A percentile compares a stretch with the other conserved stretches of the same genome.
These are phyloP conservation scores for Cladosporium colombiae DNA, from an alignment of 2,329 filamentous ascomycete species.

Conservation along the genomic window DNA sequence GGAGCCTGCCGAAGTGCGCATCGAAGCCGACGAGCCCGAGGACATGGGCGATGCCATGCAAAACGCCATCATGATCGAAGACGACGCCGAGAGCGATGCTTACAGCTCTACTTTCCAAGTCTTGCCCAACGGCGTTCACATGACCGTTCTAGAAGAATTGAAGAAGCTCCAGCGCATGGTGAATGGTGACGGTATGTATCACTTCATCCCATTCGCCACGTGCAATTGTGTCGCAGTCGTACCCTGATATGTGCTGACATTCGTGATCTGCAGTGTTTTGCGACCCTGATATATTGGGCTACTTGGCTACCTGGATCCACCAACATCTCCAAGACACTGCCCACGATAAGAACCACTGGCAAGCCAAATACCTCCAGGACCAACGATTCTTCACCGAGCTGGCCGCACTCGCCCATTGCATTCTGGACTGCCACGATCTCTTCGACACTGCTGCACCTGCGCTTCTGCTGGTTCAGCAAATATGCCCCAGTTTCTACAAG, in stretches of 20 bases:
- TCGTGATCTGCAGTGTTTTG: slow-evolving; percentile 12
- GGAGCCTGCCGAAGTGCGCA: slow-evolving; percentile 30
- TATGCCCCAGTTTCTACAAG: slow-evolving; percentile 21
- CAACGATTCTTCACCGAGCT: slow-evolving; percentile 27
- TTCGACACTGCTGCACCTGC: background rate
- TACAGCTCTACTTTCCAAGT: slow-evolving; percentile 25
- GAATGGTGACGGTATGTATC: background rate
- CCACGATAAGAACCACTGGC: slow-evolving; percentile 24
- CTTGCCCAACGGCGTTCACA: background rate
- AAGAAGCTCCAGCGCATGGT: slow-evolving; percentile 20
- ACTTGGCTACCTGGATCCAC: slow-evolving; percentile 24
- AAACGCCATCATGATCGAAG: slow-evolving; percentile 42
- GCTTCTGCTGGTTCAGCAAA: background rate
- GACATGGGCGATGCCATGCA: slow-evolving; percentile 42
- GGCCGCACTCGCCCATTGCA: slow-evolving; percentile 27
- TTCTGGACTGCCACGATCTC: slow-evolving; percentile 29
- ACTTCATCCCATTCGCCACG: background rate
- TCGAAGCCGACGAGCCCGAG: slow-evolving; percentile 38
- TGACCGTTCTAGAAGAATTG: background rate
- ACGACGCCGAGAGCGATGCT: slow-evolving; percentile 35
- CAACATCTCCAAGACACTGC: slow-evolving; percentile 27
- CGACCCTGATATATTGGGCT: background rate
- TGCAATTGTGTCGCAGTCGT: background rate
- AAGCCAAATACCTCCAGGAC: slow-evolving; percentile 24
- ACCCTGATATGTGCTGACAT: background rate